Conservation (phyloP, 2,329 filamentous ascomycete genomes). For the Didymosphaeria variabile region DNA sequence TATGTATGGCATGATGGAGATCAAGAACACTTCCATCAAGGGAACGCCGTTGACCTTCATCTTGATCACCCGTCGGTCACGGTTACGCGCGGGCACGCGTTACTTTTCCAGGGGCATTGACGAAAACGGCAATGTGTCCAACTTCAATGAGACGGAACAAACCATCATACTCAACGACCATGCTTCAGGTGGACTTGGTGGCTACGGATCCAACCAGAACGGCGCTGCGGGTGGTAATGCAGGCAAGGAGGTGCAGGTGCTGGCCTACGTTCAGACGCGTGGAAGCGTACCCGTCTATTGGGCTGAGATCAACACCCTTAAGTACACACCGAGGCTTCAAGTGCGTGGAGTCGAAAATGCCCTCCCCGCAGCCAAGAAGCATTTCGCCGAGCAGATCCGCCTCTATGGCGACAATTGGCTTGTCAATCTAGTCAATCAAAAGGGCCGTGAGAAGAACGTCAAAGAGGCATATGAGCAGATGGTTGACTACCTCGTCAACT, state of each 20-base stretch:
- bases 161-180: slow-evolving; percentile 87
- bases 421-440: slow-evolving; percentile 97
- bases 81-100: slow-evolving; percentile 87
- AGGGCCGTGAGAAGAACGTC: slow-evolving; percentile 85
- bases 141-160: slow-evolving; percentile 99
- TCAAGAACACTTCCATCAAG: slow-evolving; percentile 86
- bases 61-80: slow-evolving; percentile 87
- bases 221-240: slow-evolving; percentile 64
- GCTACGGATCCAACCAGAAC: slow-evolving; percentile 81
- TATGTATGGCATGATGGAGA: slow-evolving; percentile 95
- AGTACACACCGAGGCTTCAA: slow-evolving; percentile 90
- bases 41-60: slow-evolving; percentile 83
- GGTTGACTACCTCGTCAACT: slow-evolving; percentile 77
- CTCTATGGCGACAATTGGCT: slow-evolving; percentile 97
- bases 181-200: slow-evolving; percentile 74
- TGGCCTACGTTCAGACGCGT: slow-evolving; percentile 95
- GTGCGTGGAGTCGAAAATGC: slow-evolving; percentile 85
- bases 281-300: slow-evolving; percentile 96
- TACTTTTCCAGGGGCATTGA: slow-evolving; percentile 96
- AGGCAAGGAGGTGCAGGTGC: slow-evolving; percentile 82
- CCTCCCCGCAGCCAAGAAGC: slow-evolving; percentile 78
- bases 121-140: slow-evolving; percentile 93
- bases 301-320: slow-evolving; percentile 93
- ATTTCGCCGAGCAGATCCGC: slow-evolving; percentile 92
- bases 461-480: slow-evolving; percentile 96